Evolutionary conservation across 2,329 filamentous ascomycete genomes (phyloP), one percentile per base, ranked within the genome.

Genomic region (Colletotrichum orchidophilum): DNA sequence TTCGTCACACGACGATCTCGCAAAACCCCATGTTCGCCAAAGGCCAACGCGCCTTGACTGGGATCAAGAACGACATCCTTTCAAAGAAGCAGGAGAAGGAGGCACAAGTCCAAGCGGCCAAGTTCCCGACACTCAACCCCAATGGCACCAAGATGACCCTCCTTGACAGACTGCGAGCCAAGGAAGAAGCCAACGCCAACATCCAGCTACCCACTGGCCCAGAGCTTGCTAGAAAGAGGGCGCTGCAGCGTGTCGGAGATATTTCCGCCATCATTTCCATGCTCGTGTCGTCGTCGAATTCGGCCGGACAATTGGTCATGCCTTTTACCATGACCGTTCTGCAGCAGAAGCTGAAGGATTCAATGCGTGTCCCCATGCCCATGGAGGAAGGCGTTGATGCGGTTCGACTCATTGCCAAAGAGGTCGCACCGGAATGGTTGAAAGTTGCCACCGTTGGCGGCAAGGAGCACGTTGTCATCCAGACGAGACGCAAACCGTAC

Each of bases 91-190:
- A 87, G 74, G 80, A 85, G 71, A 83, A 83, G 71, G 80, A 83
- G 46, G 73, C 75, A 18, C 84, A 81, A 71, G 75, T 78, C 63
- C 80, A 81, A 29, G 76, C 80, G 72, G 58, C 76, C 71, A 76
- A 76, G 42, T 26, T 57, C 18, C 55, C 78, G 73, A 62, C 77
- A 73, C 42, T 78, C 77, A 87, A 86, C 71, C 73, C 82, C 1
- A 84, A 85, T 60, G 85, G 82, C 53, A 80, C 81, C 55, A 85
- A 91, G 82, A 90, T 92, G 83, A 90, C 89, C 63, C 88, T 97
- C 27, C 86, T 96, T 68, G 93, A 95, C 79, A 91, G 93, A 59
- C 88, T 97, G 73, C 91, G 92, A 73, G 85, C 87, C 65, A 96
- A 96, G 83, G 89, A 93, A 75, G 80, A 87, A 74, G 84, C 88